Evolutionary conservation across 306 rosid species (phyloP).

Genomic region (Corylus heterophylla): DNA sequence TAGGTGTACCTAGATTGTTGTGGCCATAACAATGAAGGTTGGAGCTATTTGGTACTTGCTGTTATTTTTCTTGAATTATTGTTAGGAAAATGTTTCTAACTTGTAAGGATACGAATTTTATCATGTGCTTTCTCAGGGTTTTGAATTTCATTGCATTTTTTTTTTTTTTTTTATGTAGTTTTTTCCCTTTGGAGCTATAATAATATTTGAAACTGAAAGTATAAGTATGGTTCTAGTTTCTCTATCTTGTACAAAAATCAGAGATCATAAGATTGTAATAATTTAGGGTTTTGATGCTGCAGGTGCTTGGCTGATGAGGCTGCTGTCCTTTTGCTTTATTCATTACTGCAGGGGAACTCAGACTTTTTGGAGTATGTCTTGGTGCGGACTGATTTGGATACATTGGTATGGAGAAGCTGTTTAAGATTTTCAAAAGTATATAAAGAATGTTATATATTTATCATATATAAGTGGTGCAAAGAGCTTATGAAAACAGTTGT

Average conservation of each 20-base stretch:
- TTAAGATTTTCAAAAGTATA: slow-evolving; percentile 28
- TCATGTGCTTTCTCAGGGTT: not conserved
- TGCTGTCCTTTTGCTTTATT: slow-evolving; percentile 89
- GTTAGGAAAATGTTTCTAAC: not conserved
- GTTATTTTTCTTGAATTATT: not conserved
- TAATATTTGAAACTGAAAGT: not conserved
- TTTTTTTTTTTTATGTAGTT: not conserved
- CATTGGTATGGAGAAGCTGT: slow-evolving; percentile 68
- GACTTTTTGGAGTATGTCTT: slow-evolving; percentile 90
- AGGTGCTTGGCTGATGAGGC: slow-evolving; percentile 94
- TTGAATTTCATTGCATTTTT: not conserved
- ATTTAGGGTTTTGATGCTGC: slow-evolving; percentile 25
- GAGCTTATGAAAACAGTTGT: slow-evolving; percentile 5
- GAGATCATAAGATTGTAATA: not conserved
- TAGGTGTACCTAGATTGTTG: not conserved
- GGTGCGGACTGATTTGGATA: slow-evolving; percentile 99
- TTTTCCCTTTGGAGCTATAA: not conserved
- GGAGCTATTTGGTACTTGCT: not conserved
- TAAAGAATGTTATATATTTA: slow-evolving; percentile 9
- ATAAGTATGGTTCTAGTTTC: not conserved
- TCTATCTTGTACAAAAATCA: not conserved
- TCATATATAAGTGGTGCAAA: slow-evolving; percentile 18
- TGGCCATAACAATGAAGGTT: not conserved
- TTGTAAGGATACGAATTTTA: not conserved
- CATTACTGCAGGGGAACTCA: slow-evolving; percentile 93